Conservation (phyloP, 78 protist genomes). For the Cyanophora paradoxa region DNA sequence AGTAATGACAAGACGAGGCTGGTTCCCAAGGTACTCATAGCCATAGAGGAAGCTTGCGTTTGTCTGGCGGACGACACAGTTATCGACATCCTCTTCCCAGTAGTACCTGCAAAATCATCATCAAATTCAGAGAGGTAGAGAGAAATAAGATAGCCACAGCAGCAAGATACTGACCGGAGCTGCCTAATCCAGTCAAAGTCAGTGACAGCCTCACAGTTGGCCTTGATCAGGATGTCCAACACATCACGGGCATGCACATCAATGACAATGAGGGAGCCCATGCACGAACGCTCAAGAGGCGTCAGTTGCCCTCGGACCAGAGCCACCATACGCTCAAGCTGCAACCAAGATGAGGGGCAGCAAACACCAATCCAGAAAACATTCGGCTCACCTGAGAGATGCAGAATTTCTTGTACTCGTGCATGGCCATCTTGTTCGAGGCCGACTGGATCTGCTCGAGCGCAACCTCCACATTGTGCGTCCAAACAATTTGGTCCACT, state of each 20-base stretch:
- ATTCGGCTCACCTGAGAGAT: too few relatives aligned
- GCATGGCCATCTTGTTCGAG: background rate
- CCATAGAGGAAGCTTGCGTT: conserved; percentile 45
- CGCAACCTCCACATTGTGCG: conserved; percentile 25
- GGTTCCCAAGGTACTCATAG: conserved; percentile 75
- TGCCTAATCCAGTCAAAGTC: conserved; percentile 56
- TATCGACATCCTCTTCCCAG: conserved; percentile 51
- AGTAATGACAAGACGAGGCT: conserved; percentile 78
- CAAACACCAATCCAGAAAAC: too few relatives aligned
- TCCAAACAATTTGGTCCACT: conserved; percentile 54
- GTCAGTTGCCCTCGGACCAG: conserved; percentile 20
- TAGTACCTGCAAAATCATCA: too few relatives aligned
- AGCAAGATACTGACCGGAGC: too few relatives aligned
- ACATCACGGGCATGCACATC: conserved; percentile 72
- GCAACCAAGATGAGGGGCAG: too few relatives aligned
- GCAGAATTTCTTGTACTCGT: background rate
- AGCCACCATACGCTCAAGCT: background rate
- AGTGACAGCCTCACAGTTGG: background rate
- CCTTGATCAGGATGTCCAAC: background rate
- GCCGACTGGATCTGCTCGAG: background rate
- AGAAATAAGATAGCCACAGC: too few relatives aligned
- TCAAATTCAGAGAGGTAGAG: too few relatives aligned
- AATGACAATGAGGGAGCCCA: conserved; percentile 47
- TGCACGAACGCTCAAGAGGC: conserved; percentile 20
- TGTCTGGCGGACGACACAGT: conserved; percentile 34